These are phyloP conservation scores for Chenopodium formosanum DNA, from an alignment of 148 eudicot genomes.

Conservation along the genomic window DNA sequence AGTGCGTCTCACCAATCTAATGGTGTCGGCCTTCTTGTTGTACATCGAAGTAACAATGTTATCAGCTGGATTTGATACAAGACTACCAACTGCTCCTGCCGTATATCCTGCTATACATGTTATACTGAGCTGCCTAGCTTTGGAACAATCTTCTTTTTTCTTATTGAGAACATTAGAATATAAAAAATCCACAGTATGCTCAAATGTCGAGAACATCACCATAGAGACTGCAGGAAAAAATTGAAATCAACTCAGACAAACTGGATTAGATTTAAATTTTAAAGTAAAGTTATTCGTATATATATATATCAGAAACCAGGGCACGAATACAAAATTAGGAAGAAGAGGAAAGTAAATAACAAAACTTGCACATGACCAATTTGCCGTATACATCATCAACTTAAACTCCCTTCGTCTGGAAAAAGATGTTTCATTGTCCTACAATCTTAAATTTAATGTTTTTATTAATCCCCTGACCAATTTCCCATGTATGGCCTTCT, in stretches of 20 bases:
- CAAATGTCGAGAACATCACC: constrained; percentile 69
- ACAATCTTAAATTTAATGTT: too few species aligned
- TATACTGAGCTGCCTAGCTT: constrained; percentile 49
- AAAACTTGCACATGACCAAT: background rate
- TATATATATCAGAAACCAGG: background rate
- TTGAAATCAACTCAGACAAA: background rate
- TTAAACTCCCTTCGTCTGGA: background rate
- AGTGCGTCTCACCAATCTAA: constrained; percentile 23
- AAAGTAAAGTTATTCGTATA: too few species aligned
- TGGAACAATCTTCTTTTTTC: constrained; percentile 56
- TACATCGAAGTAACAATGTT: constrained; percentile 59
- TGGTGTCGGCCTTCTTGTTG: constrained; percentile 44
- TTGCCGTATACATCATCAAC: background rate
- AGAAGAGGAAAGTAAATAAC: background rate
- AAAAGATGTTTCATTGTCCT: background rate
- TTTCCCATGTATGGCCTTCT: background rate
- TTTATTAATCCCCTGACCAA: background rate
- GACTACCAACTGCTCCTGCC: constrained; percentile 58
- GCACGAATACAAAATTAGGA: background rate
- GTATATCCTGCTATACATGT: constrained; percentile 60
- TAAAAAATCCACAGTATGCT: constrained; percentile 53
- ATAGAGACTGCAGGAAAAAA: constrained; percentile 44
- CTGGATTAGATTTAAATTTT: background rate
- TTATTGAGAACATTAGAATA: constrained; percentile 43
- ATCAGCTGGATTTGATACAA: constrained; percentile 73